These are phyloP conservation scores for Apostasia shenzhenica DNA, from an alignment of 106 monocot species.

Conservation along the genomic window DNA sequence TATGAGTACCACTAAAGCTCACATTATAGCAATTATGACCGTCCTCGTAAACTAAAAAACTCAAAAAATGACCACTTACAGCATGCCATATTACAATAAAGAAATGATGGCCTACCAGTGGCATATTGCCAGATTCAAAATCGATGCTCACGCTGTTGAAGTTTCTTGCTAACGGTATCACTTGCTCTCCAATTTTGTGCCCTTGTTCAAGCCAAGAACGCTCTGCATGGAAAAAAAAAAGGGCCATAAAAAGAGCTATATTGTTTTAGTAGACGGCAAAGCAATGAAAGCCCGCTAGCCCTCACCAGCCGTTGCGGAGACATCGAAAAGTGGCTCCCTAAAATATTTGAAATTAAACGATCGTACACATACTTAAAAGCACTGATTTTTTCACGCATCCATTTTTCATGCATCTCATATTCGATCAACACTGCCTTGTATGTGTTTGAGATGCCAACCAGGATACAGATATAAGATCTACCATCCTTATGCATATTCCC, in stretches of 20 bases:
- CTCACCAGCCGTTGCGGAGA: not conserved
- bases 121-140: conserved; percentile 47
- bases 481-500: too few species aligned
- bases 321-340: not conserved
- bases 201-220: conserved; percentile 94
- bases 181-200: conserved; percentile 89
- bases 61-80: not conserved
- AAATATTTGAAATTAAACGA: not conserved
- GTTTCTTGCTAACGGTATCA: conserved; percentile 90
- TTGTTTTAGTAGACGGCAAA: too few species aligned
- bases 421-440: too few species aligned
- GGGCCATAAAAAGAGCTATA: not conserved
- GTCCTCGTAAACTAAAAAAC: not conserved
- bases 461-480: too few species aligned
- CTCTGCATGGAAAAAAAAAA: conserved; percentile 39
- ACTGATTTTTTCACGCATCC: too few species aligned
- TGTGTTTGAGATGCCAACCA: too few species aligned
- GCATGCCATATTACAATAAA: not conserved
- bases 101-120: conserved; percentile 28
- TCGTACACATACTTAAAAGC: not conserved
- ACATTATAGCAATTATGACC: not conserved
- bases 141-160: conserved; percentile 57
- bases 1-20: too few species aligned
- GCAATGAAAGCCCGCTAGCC: not conserved
- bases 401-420: too few species aligned